Evolutionary conservation across 2,329 filamentous ascomycete species (phyloP).

Genomic region (Diaporthe caulivora): DNA sequence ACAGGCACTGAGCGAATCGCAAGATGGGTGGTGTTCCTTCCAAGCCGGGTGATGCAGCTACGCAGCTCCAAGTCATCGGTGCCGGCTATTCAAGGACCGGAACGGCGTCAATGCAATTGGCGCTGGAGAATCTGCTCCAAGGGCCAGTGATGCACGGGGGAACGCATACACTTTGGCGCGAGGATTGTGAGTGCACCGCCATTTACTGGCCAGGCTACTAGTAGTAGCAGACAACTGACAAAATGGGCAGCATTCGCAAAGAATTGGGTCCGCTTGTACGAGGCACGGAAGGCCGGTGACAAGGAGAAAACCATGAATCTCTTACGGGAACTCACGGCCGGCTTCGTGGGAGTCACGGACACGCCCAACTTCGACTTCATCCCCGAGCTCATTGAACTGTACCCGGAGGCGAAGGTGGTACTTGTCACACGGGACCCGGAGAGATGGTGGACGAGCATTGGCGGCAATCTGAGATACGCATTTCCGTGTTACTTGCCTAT

Average conservation of each 20-base stretch:
- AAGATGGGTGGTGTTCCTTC: conserved; percentile 27
- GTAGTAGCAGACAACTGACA: background rate
- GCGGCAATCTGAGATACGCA: conserved; percentile 10
- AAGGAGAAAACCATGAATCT: conserved; percentile 35
- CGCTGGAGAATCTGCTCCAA: background rate
- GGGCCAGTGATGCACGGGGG: conserved; percentile 22
- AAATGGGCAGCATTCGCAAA: conserved; percentile 1
- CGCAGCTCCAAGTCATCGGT: conserved; percentile 19
- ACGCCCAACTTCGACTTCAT: conserved; percentile 53
- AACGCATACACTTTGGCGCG: conserved; percentile 5
- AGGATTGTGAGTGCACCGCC: background rate
- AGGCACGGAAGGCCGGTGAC: background rate
- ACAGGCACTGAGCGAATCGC: background rate
- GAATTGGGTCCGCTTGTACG: conserved; percentile 17
- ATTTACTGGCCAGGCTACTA: background rate
- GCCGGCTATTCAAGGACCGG: conserved; percentile 28
- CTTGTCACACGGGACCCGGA: conserved; percentile 49
- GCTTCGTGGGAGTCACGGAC: conserved; percentile 57
- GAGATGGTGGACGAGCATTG: conserved; percentile 47
- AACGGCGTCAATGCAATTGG: conserved; percentile 23
- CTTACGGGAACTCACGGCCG: conserved; percentile 47
- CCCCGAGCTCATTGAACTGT: conserved; percentile 55
- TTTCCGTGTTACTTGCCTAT: conserved; percentile 13
- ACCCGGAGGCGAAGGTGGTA: conserved; percentile 58
- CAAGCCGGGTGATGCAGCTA: conserved; percentile 5